Conservation (phyloP, 148 eudicot species). For the Dysphania ambrosioides region DNA sequence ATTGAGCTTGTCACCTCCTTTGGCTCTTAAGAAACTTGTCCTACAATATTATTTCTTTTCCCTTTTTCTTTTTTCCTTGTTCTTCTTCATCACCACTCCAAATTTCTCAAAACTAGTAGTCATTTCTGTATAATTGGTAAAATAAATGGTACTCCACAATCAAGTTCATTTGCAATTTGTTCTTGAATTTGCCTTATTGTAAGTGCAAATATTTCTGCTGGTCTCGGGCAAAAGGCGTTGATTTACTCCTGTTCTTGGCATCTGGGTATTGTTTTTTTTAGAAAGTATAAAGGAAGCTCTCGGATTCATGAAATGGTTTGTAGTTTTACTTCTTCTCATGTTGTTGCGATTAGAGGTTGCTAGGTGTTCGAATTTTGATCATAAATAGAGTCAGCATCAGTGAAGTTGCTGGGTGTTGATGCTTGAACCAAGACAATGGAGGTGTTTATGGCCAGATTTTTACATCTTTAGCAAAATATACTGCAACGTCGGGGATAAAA, state of each 20-base stretch:
- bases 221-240: no score
- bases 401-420: conserved; percentile 20
- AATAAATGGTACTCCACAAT: no score
- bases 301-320: conserved; percentile 7
- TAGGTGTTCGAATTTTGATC: no score
- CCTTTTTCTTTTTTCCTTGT: no score
- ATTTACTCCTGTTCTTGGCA: conserved; percentile 4
- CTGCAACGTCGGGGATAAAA: conserved; percentile 18
- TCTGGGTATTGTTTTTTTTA: conserved; percentile 8
- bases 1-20: conserved; percentile 7
- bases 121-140: no score
- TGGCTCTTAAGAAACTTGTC: conserved; percentile 6
- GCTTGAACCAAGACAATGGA: conserved; percentile 54
- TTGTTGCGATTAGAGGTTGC: no score
- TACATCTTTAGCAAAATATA: conserved; percentile 44
- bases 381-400: background rate
- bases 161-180: no score
- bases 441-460: conserved; percentile 50
- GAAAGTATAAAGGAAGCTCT: background rate
- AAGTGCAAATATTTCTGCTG: no score
- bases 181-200: no score
- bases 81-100: no score
- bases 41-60: background rate
- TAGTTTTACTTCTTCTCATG: background rate
- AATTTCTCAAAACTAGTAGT: no score